Evolutionary conservation across 805 yeast genomes (phyloP).

Genomic region (Teunomyces atbi): DNA sequence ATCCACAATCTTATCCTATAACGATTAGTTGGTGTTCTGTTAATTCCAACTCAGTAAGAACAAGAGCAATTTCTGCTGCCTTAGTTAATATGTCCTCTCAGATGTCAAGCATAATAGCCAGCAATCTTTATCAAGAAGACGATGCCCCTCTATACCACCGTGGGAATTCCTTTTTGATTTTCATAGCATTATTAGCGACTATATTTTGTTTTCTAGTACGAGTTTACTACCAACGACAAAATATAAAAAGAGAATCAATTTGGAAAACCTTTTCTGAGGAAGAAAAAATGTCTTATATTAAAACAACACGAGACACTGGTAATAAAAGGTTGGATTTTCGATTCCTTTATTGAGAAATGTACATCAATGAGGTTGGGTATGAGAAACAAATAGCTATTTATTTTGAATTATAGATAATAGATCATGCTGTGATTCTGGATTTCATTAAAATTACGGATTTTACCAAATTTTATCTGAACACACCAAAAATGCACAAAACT

Average conservation of each 20-base stretch:
- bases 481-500: too few relatives aligned
- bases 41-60: conserved; percentile 60
- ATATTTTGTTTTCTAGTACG: conserved; percentile 28
- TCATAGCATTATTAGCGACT: conserved; percentile 31
- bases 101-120: conserved; percentile 50
- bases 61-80: conserved; percentile 66
- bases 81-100: conserved; percentile 65
- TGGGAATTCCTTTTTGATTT: conserved; percentile 51
- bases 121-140: conserved; percentile 54
- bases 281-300: conserved; percentile 50
- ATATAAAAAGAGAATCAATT: conserved; percentile 39
- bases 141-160: conserved; percentile 60
- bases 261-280: conserved; percentile 54
- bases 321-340: conserved; percentile 54
- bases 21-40: conserved; percentile 60
- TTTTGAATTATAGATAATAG: too few relatives aligned
- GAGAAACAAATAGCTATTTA: too few relatives aligned
- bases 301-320: conserved; percentile 51
- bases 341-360: conserved; percentile 24
- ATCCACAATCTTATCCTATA: conserved; percentile 52
- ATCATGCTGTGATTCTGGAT: too few relatives aligned
- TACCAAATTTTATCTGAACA: too few relatives aligned
- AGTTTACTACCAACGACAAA: conserved; percentile 40
- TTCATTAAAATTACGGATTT: too few relatives aligned
- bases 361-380: not conserved